These are phyloP conservation scores for Phytomonas sp. DNA, from an alignment of 208 protist species.

Conservation along the genomic window DNA sequence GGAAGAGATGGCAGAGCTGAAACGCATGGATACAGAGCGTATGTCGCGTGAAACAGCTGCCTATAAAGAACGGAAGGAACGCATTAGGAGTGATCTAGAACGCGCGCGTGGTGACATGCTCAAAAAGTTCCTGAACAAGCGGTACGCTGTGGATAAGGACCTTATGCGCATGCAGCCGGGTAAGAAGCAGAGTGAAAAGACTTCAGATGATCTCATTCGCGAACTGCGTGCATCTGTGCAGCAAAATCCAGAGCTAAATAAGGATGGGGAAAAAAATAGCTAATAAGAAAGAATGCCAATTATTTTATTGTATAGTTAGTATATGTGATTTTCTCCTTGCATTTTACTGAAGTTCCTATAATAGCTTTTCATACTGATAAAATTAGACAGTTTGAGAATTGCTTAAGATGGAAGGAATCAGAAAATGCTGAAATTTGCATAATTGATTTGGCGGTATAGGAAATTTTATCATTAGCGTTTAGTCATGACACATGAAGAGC, in stretches of 20 bases:
- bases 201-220: conserved; percentile 77
- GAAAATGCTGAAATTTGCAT: not conserved
- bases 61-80: conserved; percentile 88
- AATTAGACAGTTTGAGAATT: not conserved
- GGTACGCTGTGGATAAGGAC: conserved; percentile 88
- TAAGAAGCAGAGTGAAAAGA: conserved; percentile 73
- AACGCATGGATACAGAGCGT: conserved; percentile 89
- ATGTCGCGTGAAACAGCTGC: conserved; percentile 86
- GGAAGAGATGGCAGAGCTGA: conserved; percentile 90
- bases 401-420: not conserved
- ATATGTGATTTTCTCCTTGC: not conserved
- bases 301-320: not conserved
- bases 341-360: not conserved
- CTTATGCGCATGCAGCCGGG: conserved; percentile 90
- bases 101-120: conserved; percentile 87
- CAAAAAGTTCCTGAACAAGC: conserved; percentile 90
- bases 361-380: not conserved
- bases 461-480: not conserved
- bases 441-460: not conserved
- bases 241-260: conserved; percentile 12
- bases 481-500: not conserved
- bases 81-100: conserved; percentile 83
- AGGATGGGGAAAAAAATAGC: not conserved
- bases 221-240: conserved; percentile 60
- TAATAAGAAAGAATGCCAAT: not conserved